A percentile compares a stretch with the other conserved stretches of the same genome.
Evolutionary conservation across 1,284 basidiomycete genomes (phyloP).

Genomic region (Ceratobasidium sp.): DNA sequence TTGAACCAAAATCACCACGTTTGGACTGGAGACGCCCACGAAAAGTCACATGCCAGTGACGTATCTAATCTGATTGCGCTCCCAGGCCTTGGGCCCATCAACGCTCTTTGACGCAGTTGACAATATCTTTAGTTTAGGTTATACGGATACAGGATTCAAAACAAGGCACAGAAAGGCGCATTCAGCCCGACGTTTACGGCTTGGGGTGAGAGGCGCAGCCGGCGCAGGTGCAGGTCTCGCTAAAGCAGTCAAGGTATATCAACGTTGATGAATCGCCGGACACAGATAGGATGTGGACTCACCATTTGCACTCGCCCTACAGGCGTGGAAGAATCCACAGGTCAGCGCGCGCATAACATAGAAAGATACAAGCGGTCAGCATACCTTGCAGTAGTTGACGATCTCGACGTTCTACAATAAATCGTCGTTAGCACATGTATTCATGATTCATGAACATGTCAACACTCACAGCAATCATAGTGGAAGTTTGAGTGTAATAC

Average conservation of each 20-base stretch:
- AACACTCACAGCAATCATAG: constrained; percentile 40
- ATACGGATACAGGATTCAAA: constrained; percentile 6
- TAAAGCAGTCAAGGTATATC: background rate
- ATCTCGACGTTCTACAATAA: constrained; percentile 24
- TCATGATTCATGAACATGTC: background rate
- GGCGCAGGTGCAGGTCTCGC: constrained; percentile 17
- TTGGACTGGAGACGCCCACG: too few relatives aligned
- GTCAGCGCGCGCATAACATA: background rate
- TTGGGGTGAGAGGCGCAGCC: constrained; percentile 17
- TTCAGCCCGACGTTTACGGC: background rate
- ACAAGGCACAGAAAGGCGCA: background rate
- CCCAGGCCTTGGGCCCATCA: too few relatives aligned
- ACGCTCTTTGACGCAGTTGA: background rate
- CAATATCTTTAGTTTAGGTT: constrained; percentile 9
- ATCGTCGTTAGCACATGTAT: background rate
- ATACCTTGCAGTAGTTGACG: constrained; percentile 27
- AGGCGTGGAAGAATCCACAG: background rate
- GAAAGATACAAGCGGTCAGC: background rate
- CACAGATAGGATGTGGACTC: background rate
- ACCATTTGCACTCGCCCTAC: constrained; percentile 15
- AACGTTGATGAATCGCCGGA: background rate
- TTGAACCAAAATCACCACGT: too few relatives aligned
- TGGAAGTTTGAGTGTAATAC: constrained; percentile 6
- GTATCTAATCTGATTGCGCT: too few relatives aligned
- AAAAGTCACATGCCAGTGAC: too few relatives aligned